A percentile compares a stretch with the other conserved stretches of the same genome.
Conservation (phyloP, 176 grass and related monocot species). For the Oryza australiensis region DNA sequence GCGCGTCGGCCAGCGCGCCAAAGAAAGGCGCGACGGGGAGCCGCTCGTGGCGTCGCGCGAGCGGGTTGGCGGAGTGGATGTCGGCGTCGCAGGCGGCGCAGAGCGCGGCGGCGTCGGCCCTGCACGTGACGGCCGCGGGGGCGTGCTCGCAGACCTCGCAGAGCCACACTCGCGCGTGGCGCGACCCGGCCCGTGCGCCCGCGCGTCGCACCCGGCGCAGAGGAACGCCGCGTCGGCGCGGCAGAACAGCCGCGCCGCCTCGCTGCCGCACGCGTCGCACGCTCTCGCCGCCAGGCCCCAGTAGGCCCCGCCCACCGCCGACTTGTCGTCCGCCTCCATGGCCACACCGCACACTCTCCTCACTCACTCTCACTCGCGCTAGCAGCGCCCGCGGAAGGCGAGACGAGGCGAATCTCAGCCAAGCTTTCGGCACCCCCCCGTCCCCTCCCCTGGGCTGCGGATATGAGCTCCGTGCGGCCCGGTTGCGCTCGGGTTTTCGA, state of each 20-base stretch:
- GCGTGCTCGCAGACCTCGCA: slow-evolving; percentile 81
- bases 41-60: slow-evolving; percentile 75
- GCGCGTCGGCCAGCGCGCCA: slow-evolving; percentile 45
- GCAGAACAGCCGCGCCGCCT: slow-evolving; percentile 60
- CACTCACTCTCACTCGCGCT: not conserved
- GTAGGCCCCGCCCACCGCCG: slow-evolving; percentile 38
- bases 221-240: slow-evolving; percentile 62
- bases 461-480: slow-evolving; percentile 24
- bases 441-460: not conserved
- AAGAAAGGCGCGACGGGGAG: slow-evolving; percentile 61
- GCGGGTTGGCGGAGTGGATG: slow-evolving; percentile 87
- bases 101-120: slow-evolving; percentile 68
- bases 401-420: slow-evolving; percentile 31
- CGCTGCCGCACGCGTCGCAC: slow-evolving; percentile 60
- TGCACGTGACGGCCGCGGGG: slow-evolving; percentile 64
- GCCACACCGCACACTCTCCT: not conserved
- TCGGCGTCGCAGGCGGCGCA: slow-evolving; percentile 68
- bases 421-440: slow-evolving; percentile 16
- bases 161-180: slow-evolving; percentile 71
- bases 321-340: slow-evolving; percentile 41
- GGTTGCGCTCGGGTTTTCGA: not conserved
- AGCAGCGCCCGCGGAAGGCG: not conserved
- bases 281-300: slow-evolving; percentile 47
- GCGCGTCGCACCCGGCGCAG: slow-evolving; percentile 66
- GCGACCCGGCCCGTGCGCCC: slow-evolving; percentile 42